Base-by-base conservation (phyloP, 257 asterid species). In the Gentiana macrophylla region DNA sequence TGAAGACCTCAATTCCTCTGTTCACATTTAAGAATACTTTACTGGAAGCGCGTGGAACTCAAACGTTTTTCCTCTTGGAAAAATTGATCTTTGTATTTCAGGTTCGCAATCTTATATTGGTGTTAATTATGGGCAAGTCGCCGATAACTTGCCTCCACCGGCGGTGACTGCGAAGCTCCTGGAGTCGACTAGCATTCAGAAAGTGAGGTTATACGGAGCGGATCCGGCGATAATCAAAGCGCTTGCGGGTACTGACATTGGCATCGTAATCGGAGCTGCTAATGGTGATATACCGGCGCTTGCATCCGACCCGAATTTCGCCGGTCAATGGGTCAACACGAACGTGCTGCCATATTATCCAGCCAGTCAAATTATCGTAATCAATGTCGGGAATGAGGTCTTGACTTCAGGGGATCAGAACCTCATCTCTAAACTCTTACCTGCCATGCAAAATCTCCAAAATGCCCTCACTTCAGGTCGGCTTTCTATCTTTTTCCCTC, bases 391-490 rank as follows among this genome's bases (percentile, higher is more conserved):
- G 36, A 92, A 92, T 60, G 99, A 92, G 74, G 95, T 92, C 43
- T 73, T 92, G 70, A 70, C 83, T 32, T 71, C 81, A 2, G 63
- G 75, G 3, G 97, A 85, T 63, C 91, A 65, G 62, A 60, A 32
- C 49, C 91, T 92, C n/a, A 80, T 73, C 3, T 55, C 94, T 1
- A 76, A 83, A 70, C 90, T 92, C 52, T 32, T 88, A 57, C 95
- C 99, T 2, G 99, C 99, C 11, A 83, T 92, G 97, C 85, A 81
- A 54, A 92, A 92, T 78, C 84, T 92, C 85, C 99, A 88, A 74
- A 85, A 85, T 54, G 99, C 97, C 91, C 94, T 92, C 77, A 77
- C 79, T 57, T 89, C 93, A 6, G 95, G 98, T 86, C 61, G 47
- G 50, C 47, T 5, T 36, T 60, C 35, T 33, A 45, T 4, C 24